These are phyloP conservation scores for Amanita rubescens DNA, from an alignment of 768 basidiomycete genomes.

Conservation along the genomic window DNA sequence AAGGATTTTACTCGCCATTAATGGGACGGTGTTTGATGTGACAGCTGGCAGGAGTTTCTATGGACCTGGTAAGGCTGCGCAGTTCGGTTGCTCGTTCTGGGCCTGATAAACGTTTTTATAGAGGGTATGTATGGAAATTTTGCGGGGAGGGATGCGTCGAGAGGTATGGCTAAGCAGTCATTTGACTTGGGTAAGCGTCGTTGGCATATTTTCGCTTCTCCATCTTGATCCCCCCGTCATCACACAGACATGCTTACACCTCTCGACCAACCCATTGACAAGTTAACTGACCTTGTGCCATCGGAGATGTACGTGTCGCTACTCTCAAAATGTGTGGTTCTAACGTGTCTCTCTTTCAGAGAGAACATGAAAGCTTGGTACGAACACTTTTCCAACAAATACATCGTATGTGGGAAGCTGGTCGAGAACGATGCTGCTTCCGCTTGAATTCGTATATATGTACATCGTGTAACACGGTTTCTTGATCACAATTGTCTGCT, in stretches of 20 bases:
- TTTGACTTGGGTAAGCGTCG: constrained; percentile 71
- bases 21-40: constrained; percentile 89
- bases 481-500: background rate
- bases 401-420: constrained; percentile 83
- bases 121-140: constrained; percentile 98
- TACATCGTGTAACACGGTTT: background rate
- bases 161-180: constrained; percentile 97
- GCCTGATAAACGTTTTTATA: constrained; percentile 21
- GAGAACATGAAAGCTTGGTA: constrained; percentile 97
- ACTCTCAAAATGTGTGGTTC: background rate
- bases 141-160: constrained; percentile 91
- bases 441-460: constrained; percentile 19
- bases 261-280: constrained; percentile 80
- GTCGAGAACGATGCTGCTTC: constrained; percentile 62
- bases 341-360: constrained; percentile 29
- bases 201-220: background rate
- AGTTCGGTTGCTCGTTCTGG: background rate
- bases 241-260: constrained; percentile 82
- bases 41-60: constrained; percentile 87
- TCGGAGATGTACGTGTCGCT: constrained; percentile 69
- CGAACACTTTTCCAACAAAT: constrained; percentile 89
- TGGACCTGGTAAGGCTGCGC: constrained; percentile 68
- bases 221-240: background rate
- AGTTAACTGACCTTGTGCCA: constrained; percentile 65
- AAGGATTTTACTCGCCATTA: constrained; percentile 79